Evolutionary conservation across 169 alveolate species (phyloP).

Genomic region (Haemoproteus tartakovskyi): DNA sequence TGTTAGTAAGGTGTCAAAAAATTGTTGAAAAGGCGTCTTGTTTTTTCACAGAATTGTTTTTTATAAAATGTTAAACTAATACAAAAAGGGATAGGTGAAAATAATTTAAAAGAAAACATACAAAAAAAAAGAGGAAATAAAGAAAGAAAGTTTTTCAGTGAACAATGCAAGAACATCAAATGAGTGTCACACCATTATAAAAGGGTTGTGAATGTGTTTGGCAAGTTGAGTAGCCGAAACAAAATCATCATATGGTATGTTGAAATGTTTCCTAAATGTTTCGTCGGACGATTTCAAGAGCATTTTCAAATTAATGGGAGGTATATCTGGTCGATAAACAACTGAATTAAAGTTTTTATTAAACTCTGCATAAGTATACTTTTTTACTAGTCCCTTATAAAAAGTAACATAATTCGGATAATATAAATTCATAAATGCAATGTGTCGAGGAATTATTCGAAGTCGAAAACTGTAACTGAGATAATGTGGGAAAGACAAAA

Average conservation of each 20-base stretch:
- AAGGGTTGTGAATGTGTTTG: slow-evolving; percentile 60
- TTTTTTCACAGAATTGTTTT: too few species aligned
- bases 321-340: slow-evolving; percentile 42
- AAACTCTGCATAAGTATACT: slow-evolving; percentile 49
- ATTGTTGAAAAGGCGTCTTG: too few species aligned
- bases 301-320: slow-evolving; percentile 36
- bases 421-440: slow-evolving; percentile 70
- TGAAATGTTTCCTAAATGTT: slow-evolving; percentile 37
- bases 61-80: too few species aligned
- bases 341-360: slow-evolving; percentile 32
- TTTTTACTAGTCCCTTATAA: slow-evolving; percentile 37
- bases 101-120: too few species aligned
- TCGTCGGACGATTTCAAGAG: slow-evolving; percentile 49
- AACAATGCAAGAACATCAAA: too few species aligned
- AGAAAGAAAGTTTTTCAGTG: too few species aligned
- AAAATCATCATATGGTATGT: slow-evolving; percentile 42
- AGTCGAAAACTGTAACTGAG: slow-evolving; percentile 73
- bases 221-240: slow-evolving; percentile 46
- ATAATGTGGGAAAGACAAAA: slow-evolving; percentile 68
- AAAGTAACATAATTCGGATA: slow-evolving; percentile 68
- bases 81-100: too few species aligned
- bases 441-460: slow-evolving; percentile 78
- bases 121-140: too few species aligned
- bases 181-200: slow-evolving; percentile 13
- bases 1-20: too few species aligned